Base-by-base conservation (phyloP, 2,329 filamentous ascomycete species). In the Dothideomycetidae sp. region DNA sequence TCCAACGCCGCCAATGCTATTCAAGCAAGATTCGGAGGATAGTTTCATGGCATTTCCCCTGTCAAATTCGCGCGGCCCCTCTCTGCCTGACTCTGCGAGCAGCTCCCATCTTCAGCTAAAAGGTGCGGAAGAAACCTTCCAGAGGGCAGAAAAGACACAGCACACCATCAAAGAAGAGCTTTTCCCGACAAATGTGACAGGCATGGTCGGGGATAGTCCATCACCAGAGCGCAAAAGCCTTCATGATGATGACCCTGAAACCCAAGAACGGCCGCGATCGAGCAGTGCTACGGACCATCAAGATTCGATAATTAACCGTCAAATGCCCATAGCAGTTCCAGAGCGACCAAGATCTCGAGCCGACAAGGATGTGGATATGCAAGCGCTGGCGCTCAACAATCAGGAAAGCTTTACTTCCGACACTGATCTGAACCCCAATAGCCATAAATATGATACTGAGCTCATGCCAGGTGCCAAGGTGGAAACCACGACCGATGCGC, bases 1-100 rank as follows among this genome's bases (percentile, higher is more conserved):
- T 49, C 46, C 51, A 55, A 42, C 49, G 49, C 46, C 48, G 45
- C 40, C 46, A 49, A 45, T 58, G 58, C 48, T 65, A 44, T 50
- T 61, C 34, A 64, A 69, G 23, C 69, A 72, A 46, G 66, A 73
- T 46, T 76, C 71, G 15, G 63, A 66, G 5, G 73, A 76, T 44
- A 76, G 71, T 50, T 75, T 76, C 46, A 60, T 66, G 14, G 75
- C 76, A 67, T 74, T 77, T 44, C 68, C 69, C n/a, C 73, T 72
- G 7, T 68, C 69, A 1, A 69, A 70, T 42, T 76, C 72, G 4
- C 62, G 68, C 36, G 62, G 61, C 4, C 62, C 63, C 37, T 75
- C 70, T 3, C 56, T 68, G 21, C 65, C 64, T 13, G 64, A 61
- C 17, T 73, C 71, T 0, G 66, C 68, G 29, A 60, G 50, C 10